phyloP scores from a whole-genome alignment of 2,329 filamentous ascomycete species.

The Phaeosphaeria sp. region DNA sequence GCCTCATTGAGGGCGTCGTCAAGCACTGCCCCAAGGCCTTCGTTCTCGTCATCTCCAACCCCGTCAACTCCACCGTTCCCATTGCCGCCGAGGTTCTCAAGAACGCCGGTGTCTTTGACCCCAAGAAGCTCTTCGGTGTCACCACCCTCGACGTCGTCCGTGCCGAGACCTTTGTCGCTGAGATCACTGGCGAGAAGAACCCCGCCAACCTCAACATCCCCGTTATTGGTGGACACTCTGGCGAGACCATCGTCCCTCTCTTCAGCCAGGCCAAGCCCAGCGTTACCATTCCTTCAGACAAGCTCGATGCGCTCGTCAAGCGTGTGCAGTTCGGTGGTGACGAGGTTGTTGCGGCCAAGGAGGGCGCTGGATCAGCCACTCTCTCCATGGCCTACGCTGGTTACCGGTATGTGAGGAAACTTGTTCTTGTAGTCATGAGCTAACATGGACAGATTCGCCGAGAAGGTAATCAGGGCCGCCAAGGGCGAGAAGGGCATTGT shows the following conservation, averaged over 20 bases:
- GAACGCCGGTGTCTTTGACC: slow-evolving; percentile 88
- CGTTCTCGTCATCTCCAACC: slow-evolving; percentile 98
- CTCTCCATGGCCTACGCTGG: slow-evolving; percentile 96
- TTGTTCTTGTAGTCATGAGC: background rate
- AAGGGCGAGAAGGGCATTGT: slow-evolving; percentile 92
- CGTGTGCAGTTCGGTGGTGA: slow-evolving; percentile 98
- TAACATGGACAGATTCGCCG: slow-evolving; percentile 73
- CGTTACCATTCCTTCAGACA: slow-evolving; percentile 83
- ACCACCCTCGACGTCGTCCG: slow-evolving; percentile 98
- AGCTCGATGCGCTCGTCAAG: slow-evolving; percentile 88
- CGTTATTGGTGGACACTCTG: slow-evolving; percentile 96
- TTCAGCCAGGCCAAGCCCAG: slow-evolving; percentile 88
- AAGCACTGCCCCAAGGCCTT: slow-evolving; percentile 91
- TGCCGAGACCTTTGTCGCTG: slow-evolving; percentile 93
- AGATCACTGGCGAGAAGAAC: slow-evolving; percentile 81
- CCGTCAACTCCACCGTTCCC: slow-evolving; percentile 98
- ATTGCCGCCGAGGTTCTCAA: slow-evolving; percentile 98
- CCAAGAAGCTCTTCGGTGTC: slow-evolving; percentile 96
- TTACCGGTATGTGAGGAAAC: slow-evolving; percentile 69
- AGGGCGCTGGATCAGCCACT: slow-evolving; percentile 87
- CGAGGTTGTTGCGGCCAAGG: slow-evolving; percentile 94
- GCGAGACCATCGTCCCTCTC: slow-evolving; percentile 96
- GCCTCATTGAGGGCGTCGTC: slow-evolving; percentile 85
- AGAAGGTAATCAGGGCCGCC: slow-evolving; percentile 87
- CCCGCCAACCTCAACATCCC: slow-evolving; percentile 84